Percentiles rank a stretch among this genome's conserved stretches.
phyloP scores from a whole-genome alignment of 1,284 basidiomycete species.

The Boletus sp. region DNA sequence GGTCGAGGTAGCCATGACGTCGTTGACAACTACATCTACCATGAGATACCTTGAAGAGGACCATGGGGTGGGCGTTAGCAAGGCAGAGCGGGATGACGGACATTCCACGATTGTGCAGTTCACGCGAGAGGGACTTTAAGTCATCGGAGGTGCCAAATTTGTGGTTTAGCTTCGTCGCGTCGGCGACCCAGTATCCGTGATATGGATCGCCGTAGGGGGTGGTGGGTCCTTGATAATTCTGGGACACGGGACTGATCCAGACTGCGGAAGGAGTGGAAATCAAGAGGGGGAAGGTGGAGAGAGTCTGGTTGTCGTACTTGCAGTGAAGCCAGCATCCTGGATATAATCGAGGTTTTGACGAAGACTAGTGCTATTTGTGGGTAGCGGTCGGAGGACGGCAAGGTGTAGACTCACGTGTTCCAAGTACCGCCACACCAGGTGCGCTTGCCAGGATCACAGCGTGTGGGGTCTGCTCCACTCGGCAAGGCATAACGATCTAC shows the following conservation, averaged over 20 bases:
- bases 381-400: not conserved
- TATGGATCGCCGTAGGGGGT: constrained; percentile 63
- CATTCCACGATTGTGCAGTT: constrained; percentile 66
- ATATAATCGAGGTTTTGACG: constrained; percentile 72
- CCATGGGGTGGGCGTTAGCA: constrained; percentile 22
- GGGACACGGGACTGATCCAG: constrained; percentile 60
- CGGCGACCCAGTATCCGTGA: constrained; percentile 63
- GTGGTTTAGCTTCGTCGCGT: constrained; percentile 56
- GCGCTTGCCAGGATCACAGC: constrained; percentile 48
- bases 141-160: constrained; percentile 64
- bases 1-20: constrained; percentile 58
- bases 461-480: constrained; percentile 35
- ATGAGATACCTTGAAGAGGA: constrained; percentile 46
- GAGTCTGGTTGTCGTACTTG: constrained; percentile 25
- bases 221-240: constrained; percentile 55
- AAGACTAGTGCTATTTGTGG: constrained; percentile 34
- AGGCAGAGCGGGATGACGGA: constrained; percentile 31
- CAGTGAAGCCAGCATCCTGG: constrained; percentile 68
- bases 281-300: not conserved
- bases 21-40: constrained; percentile 74
- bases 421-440: constrained; percentile 74
- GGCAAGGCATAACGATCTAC: constrained; percentile 68
- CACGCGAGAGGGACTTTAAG: constrained; percentile 53
- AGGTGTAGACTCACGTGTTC: constrained; percentile 28
- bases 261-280: constrained; percentile 28